Evolutionary conservation across 371 early-diverging fungal genomes (phyloP).

Genomic region (Nosema muscidifuracis): DNA sequence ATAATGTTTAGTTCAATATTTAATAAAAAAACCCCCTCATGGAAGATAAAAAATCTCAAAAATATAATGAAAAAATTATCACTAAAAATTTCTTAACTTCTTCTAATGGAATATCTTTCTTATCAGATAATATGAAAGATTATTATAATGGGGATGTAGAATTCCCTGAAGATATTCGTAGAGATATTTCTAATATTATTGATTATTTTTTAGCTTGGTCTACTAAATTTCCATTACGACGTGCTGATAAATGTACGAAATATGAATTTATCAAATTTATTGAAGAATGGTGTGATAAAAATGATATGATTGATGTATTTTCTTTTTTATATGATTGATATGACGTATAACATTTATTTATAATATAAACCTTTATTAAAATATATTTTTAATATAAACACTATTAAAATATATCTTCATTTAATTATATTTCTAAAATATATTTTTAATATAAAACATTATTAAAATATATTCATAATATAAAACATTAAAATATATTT

Average conservation of each 20-base stretch:
- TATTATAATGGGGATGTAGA: background rate
- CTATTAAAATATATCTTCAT: too few relatives aligned
- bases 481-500: background rate
- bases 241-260: constrained; percentile 20
- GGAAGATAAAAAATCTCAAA: too few relatives aligned
- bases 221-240: constrained; percentile 38
- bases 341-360: too few relatives aligned
- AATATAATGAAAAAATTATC: constrained; percentile 41
- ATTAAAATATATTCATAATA: too few relatives aligned
- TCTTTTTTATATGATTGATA: constrained; percentile 21
- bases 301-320: constrained; percentile 21
- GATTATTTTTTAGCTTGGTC: constrained; percentile 52
- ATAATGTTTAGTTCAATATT: too few relatives aligned
- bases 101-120: constrained; percentile 37
- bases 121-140: constrained; percentile 16
- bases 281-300: constrained; percentile 39
- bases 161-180: constrained; percentile 1
- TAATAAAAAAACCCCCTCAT: too few relatives aligned
- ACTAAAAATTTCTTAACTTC: constrained; percentile 43
- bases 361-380: too few relatives aligned
- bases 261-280: constrained; percentile 53
- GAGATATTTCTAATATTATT: constrained; percentile 39
- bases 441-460: too few relatives aligned
- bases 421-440: too few relatives aligned
- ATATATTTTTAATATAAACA: too few relatives aligned